These are phyloP conservation scores for Fusarium sp. DNA, from an alignment of 2,329 filamentous ascomycete genomes.

Conservation along the genomic window DNA sequence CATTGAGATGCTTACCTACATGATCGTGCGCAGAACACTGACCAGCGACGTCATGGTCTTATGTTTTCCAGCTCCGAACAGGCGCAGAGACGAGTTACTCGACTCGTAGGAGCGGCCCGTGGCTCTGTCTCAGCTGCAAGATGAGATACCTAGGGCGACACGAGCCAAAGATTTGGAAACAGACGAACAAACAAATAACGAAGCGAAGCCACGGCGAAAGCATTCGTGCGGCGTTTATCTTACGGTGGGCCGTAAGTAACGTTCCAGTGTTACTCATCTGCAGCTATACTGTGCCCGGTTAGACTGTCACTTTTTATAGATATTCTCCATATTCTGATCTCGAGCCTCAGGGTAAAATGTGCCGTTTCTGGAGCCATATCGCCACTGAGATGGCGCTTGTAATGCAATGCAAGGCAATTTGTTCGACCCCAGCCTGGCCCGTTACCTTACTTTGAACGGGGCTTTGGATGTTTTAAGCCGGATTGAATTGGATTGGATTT, in stretches of 20 bases:
- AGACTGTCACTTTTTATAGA: constrained; percentile 34
- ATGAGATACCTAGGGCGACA: constrained; percentile 9
- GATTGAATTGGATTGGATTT: not conserved
- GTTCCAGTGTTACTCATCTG: constrained; percentile 30
- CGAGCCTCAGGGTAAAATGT: constrained; percentile 24
- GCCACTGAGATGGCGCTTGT: constrained; percentile 26
- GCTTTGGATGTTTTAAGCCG: not conserved
- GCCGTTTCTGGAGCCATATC: constrained; percentile 26
- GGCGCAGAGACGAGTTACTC: constrained; percentile 5
- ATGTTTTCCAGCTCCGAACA: not conserved
- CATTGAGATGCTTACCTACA: constrained; percentile 9
- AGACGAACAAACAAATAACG: constrained; percentile 8
- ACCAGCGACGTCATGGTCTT: constrained; percentile 26
- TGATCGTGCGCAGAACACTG: not conserved
- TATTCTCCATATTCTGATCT: constrained; percentile 28
- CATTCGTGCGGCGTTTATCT: constrained; percentile 24
- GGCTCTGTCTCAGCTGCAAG: constrained; percentile 35
- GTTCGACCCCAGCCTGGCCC: constrained; percentile 3
- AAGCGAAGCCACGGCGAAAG: constrained; percentile 19
- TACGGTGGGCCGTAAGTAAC: constrained; percentile 35
- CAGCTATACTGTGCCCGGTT: constrained; percentile 4
- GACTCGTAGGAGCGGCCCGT: constrained; percentile 2
- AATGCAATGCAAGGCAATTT: constrained; percentile 21
- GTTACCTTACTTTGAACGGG: constrained; percentile 7
- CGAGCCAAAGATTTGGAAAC: constrained; percentile 21